These are phyloP conservation scores for Dactylonectria macrodidyma DNA, from an alignment of 2,329 filamentous ascomycete species.

Conservation along the genomic window DNA sequence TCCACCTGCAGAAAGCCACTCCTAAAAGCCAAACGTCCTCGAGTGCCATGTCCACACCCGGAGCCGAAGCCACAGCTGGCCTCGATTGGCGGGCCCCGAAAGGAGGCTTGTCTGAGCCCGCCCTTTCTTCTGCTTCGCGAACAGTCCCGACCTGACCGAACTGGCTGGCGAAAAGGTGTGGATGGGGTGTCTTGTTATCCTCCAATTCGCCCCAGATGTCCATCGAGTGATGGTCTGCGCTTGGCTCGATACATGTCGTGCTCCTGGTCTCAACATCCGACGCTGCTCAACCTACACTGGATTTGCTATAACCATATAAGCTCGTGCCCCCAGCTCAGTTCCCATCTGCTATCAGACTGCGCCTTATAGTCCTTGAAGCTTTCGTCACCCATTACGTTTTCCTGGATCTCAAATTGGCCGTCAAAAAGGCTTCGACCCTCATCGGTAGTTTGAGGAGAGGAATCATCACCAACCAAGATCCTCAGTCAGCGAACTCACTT, in stretches of 20 bases:
- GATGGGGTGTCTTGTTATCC: slow-evolving; percentile 43
- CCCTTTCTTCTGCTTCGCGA: slow-evolving; percentile 41
- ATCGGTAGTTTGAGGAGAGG: slow-evolving; percentile 23
- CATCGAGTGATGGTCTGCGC: slow-evolving; percentile 43
- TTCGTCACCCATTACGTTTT: slow-evolving; percentile 5
- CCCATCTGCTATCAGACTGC: slow-evolving; percentile 11
- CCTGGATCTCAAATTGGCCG: neutral
- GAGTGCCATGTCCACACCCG: slow-evolving; percentile 41
- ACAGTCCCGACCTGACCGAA: slow-evolving; percentile 38
- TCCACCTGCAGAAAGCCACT: slow-evolving; percentile 41
- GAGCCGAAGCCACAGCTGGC: slow-evolving; percentile 46
- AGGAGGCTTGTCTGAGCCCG: slow-evolving; percentile 47
- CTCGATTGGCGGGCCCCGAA: slow-evolving; percentile 40
- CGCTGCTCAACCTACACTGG: slow-evolving; percentile 38
- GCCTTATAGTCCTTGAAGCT: slow-evolving; percentile 9
- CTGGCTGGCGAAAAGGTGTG: slow-evolving; percentile 30
- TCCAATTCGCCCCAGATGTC: slow-evolving; percentile 33
- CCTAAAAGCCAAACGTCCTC: slow-evolving; percentile 46
- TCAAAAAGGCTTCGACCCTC: slow-evolving; percentile 7
- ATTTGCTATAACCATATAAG: slow-evolving; percentile 45
- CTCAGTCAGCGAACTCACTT: slow-evolving; percentile 23
- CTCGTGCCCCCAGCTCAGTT: slow-evolving; percentile 39
- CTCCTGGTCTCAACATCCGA: slow-evolving; percentile 37
- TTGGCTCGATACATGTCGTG: slow-evolving; percentile 45
- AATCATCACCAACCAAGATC: slow-evolving; percentile 18